Percentiles rank a stretch among this genome's conserved stretches.
Conservation (phyloP, 2,329 filamentous ascomycete species). For the Thermomyces lanuginosus region DNA sequence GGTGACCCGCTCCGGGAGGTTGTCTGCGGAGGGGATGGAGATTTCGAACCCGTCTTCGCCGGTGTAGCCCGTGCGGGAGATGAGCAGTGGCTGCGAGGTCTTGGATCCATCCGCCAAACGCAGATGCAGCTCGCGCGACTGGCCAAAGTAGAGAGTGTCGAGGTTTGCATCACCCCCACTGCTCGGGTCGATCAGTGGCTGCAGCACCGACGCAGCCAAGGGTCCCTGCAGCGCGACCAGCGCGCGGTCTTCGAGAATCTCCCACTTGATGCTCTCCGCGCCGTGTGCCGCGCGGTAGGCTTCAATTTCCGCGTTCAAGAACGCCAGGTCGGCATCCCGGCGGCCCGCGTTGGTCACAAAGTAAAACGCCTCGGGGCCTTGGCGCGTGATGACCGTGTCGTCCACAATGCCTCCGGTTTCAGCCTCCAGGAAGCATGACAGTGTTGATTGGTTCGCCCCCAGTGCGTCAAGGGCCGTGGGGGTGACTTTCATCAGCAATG, state of each 20-base stretch:
- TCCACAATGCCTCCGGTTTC: conserved; percentile 82
- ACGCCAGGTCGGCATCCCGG: conserved; percentile 70
- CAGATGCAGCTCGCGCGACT: conserved; percentile 50
- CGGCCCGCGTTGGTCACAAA: conserved; percentile 92
- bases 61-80: conserved; percentile 86
- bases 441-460: conserved; percentile 51
- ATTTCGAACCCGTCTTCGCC: conserved; percentile 98
- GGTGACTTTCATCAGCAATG: conserved; percentile 71
- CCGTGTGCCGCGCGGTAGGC: conserved; percentile 41
- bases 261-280: conserved; percentile 45
- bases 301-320: conserved; percentile 53
- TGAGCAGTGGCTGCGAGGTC: conserved; percentile 42
- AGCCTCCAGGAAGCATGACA: conserved; percentile 70
- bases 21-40: conserved; percentile 50
- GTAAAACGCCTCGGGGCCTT: conserved; percentile 64
- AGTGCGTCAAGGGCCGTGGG: conserved; percentile 56
- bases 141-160: conserved; percentile 64
- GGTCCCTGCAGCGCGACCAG: conserved; percentile 86
- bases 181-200: conserved; percentile 41
- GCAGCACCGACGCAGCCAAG: conserved; percentile 52
- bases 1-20: conserved; percentile 40
- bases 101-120: conserved; percentile 39
- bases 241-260: conserved; percentile 54
- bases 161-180: conserved; percentile 35
- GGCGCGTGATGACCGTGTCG: conserved; percentile 75